Percentiles rank a stretch among this genome's conserved stretches.
phyloP scores from a whole-genome alignment of 225 moss, liverwort and hornwort genomes.

The Bryoerythrophyllum caledonicum region DNA sequence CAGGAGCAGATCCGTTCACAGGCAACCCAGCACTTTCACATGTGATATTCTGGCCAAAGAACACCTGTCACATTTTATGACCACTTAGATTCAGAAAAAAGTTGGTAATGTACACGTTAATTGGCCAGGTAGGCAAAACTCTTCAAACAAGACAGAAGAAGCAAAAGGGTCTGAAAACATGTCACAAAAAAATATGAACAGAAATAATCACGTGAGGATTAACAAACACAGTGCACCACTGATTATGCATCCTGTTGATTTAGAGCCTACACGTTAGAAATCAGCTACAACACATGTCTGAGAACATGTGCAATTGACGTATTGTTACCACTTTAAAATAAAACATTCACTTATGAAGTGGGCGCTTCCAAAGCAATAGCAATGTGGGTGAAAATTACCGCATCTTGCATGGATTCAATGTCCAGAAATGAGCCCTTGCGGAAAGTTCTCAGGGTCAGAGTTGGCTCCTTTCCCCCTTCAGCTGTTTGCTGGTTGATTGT shows the following conservation, averaged over 20 bases:
- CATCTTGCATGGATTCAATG: conserved; percentile 37
- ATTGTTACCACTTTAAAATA: neutral
- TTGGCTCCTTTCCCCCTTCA: conserved; percentile 46
- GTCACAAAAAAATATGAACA: too few relatives aligned
- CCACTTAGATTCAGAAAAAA: neutral
- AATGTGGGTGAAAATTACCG: conserved; percentile 21
- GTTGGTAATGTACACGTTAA: too few relatives aligned
- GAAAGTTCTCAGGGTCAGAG: conserved; percentile 36
- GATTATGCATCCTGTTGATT: neutral
- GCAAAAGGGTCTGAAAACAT: neutral
- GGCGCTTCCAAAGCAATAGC: neutral
- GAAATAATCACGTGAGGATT: too few relatives aligned
- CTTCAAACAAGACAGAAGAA: neutral
- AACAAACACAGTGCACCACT: conserved; percentile 17
- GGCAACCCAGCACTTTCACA: conserved; percentile 36
- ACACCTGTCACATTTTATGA: conserved; percentile 34
- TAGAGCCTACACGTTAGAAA: neutral
- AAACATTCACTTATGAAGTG: neutral
- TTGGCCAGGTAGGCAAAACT: neutral
- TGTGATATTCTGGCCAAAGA: conserved; percentile 50
- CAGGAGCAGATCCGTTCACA: conserved; percentile 31
- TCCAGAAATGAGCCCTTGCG: conserved; percentile 35
- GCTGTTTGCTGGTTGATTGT: conserved; percentile 50
- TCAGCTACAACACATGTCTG: neutral
- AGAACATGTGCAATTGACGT: neutral